These are phyloP conservation scores for Tolypocladium inflatum DNA, from an alignment of 2,329 filamentous ascomycete genomes.

Conservation along the genomic window DNA sequence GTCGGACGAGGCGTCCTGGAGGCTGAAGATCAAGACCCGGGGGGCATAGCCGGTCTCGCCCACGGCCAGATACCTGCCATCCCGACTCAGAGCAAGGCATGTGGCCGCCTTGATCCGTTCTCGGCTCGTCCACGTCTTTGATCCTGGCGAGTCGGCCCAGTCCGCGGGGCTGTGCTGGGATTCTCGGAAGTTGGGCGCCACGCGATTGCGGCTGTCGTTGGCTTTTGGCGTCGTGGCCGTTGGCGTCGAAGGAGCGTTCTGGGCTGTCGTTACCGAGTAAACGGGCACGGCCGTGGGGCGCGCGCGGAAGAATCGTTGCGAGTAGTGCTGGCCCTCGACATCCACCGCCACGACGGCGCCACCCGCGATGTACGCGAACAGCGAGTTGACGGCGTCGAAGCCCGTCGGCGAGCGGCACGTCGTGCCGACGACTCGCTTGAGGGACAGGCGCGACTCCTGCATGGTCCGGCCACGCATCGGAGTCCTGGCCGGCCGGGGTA, in stretches of 20 bases:
- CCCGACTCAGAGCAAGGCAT: conserved; percentile 77
- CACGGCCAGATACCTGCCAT: conserved; percentile 80
- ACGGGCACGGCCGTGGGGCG: conserved; percentile 65
- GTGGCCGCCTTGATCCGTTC: conserved; percentile 93
- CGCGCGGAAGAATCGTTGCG: conserved; percentile 85
- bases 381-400: conserved; percentile 70
- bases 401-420: conserved; percentile 77
- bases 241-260: conserved; percentile 38
- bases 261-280: conserved; percentile 45
- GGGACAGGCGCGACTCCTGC: conserved; percentile 53
- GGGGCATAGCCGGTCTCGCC: conserved; percentile 95
- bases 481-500: conserved; percentile 53
- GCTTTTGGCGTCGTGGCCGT: conserved; percentile 46
- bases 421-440: conserved; percentile 83
- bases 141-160: conserved; percentile 53
- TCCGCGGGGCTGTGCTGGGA: conserved; percentile 36
- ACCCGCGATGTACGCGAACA: conserved; percentile 86
- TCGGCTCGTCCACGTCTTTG: conserved; percentile 75
- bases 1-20: conserved; percentile 72
- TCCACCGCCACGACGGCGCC: conserved; percentile 87
- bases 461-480: conserved; percentile 41
- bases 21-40: conserved; percentile 80
- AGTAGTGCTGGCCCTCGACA: conserved; percentile 56
- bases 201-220: conserved; percentile 53
- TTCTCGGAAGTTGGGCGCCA: conserved; percentile 37